Evolutionary conservation across 139 green algal species (phyloP).

Genomic region (Diplosphaera chodatii): DNA sequence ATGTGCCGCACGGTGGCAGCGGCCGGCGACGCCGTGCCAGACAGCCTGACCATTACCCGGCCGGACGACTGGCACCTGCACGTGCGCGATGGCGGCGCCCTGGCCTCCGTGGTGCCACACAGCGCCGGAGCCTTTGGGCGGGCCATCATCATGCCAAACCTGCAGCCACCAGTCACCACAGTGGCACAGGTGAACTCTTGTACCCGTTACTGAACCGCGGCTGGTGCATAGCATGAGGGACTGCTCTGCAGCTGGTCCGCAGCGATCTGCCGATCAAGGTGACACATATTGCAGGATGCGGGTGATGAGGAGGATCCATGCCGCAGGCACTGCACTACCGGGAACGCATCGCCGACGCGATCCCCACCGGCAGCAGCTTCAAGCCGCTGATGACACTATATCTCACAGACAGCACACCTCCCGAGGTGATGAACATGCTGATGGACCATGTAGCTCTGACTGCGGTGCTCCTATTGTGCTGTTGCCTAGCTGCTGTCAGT

Average conservation of each 20-base stretch:
- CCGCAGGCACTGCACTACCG: slow-evolving; percentile 75
- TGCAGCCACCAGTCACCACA: slow-evolving; percentile 82
- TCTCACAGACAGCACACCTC: slow-evolving; percentile 86
- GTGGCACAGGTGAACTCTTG: slow-evolving; percentile 19
- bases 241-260: too few species aligned
- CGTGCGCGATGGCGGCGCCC: slow-evolving; percentile 75
- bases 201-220: too few species aligned
- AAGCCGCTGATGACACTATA: slow-evolving; percentile 97
- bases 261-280: too few species aligned
- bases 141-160: slow-evolving; percentile 98
- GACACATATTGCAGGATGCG: too few species aligned
- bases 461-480: too few species aligned
- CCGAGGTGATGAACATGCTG: too few species aligned
- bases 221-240: too few species aligned
- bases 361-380: slow-evolving; percentile 60
- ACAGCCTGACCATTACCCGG: slow-evolving; percentile 64
- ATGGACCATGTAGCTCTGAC: too few species aligned
- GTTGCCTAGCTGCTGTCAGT: too few species aligned
- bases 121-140: slow-evolving; percentile 72
- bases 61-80: slow-evolving; percentile 99
- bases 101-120: slow-evolving; percentile 78
- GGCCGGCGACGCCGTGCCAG: neutral
- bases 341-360: slow-evolving; percentile 60
- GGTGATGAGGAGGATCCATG: too few species aligned
- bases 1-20: neutral